Conservation (phyloP, 129 eudicot species). For the Arctium lappa region DNA sequence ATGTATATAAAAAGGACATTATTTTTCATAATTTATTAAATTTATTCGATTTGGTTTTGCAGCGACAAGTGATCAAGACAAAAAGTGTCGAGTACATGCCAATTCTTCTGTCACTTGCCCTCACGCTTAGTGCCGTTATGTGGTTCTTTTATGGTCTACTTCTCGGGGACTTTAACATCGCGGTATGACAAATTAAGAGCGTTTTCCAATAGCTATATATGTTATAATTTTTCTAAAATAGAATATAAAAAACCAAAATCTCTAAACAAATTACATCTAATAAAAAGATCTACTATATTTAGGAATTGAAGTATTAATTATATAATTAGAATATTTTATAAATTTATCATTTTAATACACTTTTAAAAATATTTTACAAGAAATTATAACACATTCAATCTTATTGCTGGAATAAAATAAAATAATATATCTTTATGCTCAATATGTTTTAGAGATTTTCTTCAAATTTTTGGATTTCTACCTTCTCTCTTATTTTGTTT, state of each 20-base stretch:
- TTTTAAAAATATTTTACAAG: no score
- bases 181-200: conserved; percentile 31
- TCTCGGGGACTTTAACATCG: conserved; percentile 62
- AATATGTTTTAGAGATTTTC: no score
- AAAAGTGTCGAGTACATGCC: conserved; percentile 98
- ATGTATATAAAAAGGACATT: background rate
- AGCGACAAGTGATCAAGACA: conserved; percentile 88
- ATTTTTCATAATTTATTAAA: background rate
- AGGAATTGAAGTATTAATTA: no score
- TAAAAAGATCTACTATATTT: background rate
- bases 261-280: background rate
- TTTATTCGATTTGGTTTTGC: conserved; percentile 9
- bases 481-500: no score
- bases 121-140: conserved; percentile 82
- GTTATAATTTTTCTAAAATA: background rate
- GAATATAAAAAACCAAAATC: background rate
- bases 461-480: no score
- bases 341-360: no score
- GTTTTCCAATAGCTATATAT: background rate
- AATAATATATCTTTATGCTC: background rate
- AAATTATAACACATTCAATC: no score
- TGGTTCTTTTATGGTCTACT: conserved; percentile 91
- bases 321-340: no score
- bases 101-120: conserved; percentile 61
- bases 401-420: background rate